Base-by-base conservation (phyloP, 164 flowering plant genomes). In the Vitis rotundifolia region DNA sequence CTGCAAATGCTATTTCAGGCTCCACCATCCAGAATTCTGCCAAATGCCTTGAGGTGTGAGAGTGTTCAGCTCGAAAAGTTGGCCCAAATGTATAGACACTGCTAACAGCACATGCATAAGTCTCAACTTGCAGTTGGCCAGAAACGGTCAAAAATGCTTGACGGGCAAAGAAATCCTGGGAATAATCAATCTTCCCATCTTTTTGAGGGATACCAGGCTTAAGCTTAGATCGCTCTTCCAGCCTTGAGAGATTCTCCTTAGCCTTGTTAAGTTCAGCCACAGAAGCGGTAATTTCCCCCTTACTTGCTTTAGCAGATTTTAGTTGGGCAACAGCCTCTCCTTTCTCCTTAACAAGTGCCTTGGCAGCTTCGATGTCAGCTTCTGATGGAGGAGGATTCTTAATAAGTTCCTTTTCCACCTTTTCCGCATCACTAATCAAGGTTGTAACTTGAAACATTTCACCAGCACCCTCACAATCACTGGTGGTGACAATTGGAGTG, bases 21-120 rank as follows among this genome's bases (percentile, higher is more conserved):
- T 94, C 98, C 59, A 94, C 89, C 98, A 92, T 94, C 98, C 98
- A 94, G 71, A 92, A 94, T 68, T 92, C 98, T 22, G 98, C 98
- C 76, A 92, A 80, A 85, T 94, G 98, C 82, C 98, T 91, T 53
- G 98, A 85, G n/a, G 98, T 94, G 69, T 94, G 97, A 49, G 98
- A 94, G 49, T 92, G 68, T 63, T 94, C 98, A 49, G 98, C 98
- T 67, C 98, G 86, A 59, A 94, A 94, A 51, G 98, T 94, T 22
- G 98, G 98, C 18, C 97, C 98, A 84, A 94, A 94, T 14, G 97
- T 94, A 68, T 94, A 94, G 14, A 94, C 98, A 77, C 82, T 91
- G 60, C 97, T 87, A 53, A 94, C 81, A 18, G 89, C 88, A 82
- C 97, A 92, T 18, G 92, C 97, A 83, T 74, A 94, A 49, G 95